Evolutionary conservation across 768 basidiomycete species (phyloP), one percentile per base, ranked within the genome.

Genomic region (Myochromella boudieri): DNA sequence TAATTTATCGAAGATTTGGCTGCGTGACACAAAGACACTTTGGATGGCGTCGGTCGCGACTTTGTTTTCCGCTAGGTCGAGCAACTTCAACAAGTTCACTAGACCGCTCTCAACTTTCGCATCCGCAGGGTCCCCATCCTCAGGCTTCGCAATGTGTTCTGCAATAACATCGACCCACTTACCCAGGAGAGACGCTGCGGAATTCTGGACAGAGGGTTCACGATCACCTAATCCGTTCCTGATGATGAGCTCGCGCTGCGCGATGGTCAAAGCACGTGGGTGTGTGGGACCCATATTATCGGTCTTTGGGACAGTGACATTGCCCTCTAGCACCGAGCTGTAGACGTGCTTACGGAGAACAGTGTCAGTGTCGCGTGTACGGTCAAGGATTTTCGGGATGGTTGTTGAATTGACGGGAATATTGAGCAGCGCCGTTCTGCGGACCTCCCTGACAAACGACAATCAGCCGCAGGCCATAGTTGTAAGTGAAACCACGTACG

Each of bases 191-290:
- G 76, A 76, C 1, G 77, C 83, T 0, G 93, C 85, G 0, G 90
- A 91, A 14, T 75, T 68, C 24, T 84, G 75, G 2, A 97, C 92
- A 1, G 67, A 62, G 0, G 76, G 69, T 48, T 97, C 92, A 21
- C 95, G 80, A 65, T 97, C 95, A 0, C 89, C 85, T 2, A 97
- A 72, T 1, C 95, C 95, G 58, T 88, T 82, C 15, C 79, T 77
- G 2, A 95, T 81, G 37, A 95, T 78, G 18, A 79, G 69, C 57
- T 92, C 88, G 9, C 94, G 74, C 56, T 95, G 89, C 0, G 76
- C 67, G 21, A 90, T 81, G 1, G 76, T 78, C 29, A 97, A 70
- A 3, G 72, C 72, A 2, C 77, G 71, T 1, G 86, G 86, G 51
- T 94, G 81, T 1, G 82, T 76, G 2, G 77, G 66, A 1, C 81